phyloP scores from a whole-genome alignment of 176 grass and related monocot genomes.

The Bonia amplexicaulis region DNA sequence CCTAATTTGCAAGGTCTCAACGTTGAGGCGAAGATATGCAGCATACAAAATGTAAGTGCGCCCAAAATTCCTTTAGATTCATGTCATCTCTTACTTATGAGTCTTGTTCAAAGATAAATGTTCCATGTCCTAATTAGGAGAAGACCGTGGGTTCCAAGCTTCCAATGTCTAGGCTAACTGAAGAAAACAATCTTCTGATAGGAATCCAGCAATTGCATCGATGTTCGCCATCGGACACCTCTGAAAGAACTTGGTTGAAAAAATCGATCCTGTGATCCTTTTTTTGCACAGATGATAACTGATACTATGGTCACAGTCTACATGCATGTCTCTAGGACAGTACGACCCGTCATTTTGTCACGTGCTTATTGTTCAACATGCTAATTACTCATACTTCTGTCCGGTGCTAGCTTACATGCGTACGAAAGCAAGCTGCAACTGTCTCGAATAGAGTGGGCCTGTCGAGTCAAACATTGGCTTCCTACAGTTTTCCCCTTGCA shows the following conservation, averaged over 20 bases:
- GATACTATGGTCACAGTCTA: constrained; percentile 1
- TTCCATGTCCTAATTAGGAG: constrained; percentile 33
- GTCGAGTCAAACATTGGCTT: constrained; percentile 10
- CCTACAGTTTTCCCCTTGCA: constrained; percentile 21
- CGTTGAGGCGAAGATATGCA: constrained; percentile 35
- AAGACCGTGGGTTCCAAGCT: not conserved
- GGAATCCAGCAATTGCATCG: constrained; percentile 16
- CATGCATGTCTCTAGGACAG: constrained; percentile 1
- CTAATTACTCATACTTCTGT: constrained; percentile 23
- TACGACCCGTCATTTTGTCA: constrained; percentile 9
- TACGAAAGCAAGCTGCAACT: constrained; percentile 38
- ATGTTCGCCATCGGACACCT: not conserved
- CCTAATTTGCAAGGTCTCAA: constrained; percentile 15
- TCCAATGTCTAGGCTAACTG: constrained; percentile 11
- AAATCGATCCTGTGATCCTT: not conserved
- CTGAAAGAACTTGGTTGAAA: not conserved
- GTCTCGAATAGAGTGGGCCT: constrained; percentile 24
- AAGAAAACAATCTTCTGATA: constrained; percentile 20
- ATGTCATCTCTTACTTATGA: constrained; percentile 30
- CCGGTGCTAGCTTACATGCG: constrained; percentile 11
- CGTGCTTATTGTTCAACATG: constrained; percentile 16
- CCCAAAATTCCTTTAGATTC: constrained; percentile 26
- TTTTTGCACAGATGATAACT: not conserved
- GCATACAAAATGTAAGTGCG: constrained; percentile 46
- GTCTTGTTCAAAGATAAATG: constrained; percentile 26